Evolutionary conservation across 176 grass and related monocot species (phyloP).

Genomic region (Secale cereale): DNA sequence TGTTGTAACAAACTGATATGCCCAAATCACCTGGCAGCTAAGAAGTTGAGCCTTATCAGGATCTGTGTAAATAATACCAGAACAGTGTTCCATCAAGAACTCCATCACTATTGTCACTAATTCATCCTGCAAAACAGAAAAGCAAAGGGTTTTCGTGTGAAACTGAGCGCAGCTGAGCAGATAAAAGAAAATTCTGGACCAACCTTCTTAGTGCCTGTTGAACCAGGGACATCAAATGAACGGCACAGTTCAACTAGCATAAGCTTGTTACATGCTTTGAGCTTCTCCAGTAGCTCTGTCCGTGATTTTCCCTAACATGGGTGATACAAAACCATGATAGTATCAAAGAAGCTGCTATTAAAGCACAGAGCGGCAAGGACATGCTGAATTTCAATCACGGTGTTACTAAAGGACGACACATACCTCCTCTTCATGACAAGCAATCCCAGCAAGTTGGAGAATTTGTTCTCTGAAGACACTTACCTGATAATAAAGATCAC

Average conservation of each 20-base stretch:
- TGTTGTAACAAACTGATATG: neutral
- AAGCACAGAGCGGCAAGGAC: neutral
- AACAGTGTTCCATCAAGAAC: constrained; percentile 29
- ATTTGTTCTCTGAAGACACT: constrained; percentile 45
- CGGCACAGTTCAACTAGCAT: constrained; percentile 29
- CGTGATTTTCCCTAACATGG: constrained; percentile 29
- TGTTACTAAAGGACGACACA: neutral
- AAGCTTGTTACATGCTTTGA: constrained; percentile 17
- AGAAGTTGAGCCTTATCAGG: constrained; percentile 34
- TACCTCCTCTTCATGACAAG: constrained; percentile 37
- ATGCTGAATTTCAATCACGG: neutral
- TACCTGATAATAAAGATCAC: constrained; percentile 13
- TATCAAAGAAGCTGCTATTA: neutral
- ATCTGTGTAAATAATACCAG: constrained; percentile 14
- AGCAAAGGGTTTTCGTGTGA: neutral
- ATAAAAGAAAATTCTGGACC: constrained; percentile 23
- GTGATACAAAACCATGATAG: constrained; percentile 10
- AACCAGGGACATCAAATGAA: constrained; percentile 37
- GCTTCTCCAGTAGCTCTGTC: constrained; percentile 41
- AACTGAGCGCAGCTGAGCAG: neutral
- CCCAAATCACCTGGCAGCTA: constrained; percentile 5
- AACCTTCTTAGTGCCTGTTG: constrained; percentile 41
- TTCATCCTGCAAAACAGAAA: constrained; percentile 31
- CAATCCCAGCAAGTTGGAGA: constrained; percentile 26
- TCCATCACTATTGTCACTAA: constrained; percentile 38